A percentile compares a stretch with the other conserved stretches of the same genome.
phyloP scores from a whole-genome alignment of 2,329 filamentous ascomycete species.

The Xylaria sp. region DNA sequence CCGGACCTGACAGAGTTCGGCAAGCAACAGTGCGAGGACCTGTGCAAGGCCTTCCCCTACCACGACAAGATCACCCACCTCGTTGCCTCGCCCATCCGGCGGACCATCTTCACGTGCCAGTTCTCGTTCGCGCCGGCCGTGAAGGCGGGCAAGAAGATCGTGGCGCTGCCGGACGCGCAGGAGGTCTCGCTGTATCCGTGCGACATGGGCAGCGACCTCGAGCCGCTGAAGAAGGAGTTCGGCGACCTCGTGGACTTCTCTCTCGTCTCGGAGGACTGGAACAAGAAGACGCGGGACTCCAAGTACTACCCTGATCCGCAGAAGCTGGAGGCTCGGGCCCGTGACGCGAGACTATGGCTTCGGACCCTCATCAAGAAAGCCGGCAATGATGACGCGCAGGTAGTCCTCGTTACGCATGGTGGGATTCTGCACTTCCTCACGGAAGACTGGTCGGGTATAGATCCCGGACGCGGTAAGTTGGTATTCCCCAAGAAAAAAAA shows the following conservation, averaged over 20 bases:
- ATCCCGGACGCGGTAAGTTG: conserved; percentile 48
- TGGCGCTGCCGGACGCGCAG: conserved; percentile 76
- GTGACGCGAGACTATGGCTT: conserved; percentile 65
- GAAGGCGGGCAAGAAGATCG: conserved; percentile 54
- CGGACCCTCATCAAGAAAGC: conserved; percentile 50
- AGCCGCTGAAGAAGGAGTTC: conserved; percentile 65
- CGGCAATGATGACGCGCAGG: conserved; percentile 62
- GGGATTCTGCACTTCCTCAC: conserved; percentile 86
- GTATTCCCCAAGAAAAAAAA: neutral
- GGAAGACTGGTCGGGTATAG: conserved; percentile 74
- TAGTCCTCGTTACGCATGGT: conserved; percentile 82
- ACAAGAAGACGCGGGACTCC: conserved; percentile 61
- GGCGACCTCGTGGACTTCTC: conserved; percentile 65
- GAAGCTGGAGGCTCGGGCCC: conserved; percentile 66
- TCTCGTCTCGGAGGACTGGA: conserved; percentile 71
- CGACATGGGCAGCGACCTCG: conserved; percentile 70
- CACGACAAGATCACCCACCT: conserved; percentile 71
- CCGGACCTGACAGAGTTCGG: conserved; percentile 80
- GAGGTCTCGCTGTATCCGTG: conserved; percentile 78
- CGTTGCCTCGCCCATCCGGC: conserved; percentile 78
- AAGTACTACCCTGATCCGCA: conserved; percentile 54
- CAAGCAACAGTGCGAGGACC: conserved; percentile 71
- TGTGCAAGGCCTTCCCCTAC: conserved; percentile 67
- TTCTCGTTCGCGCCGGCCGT: conserved; percentile 68
- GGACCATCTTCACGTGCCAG: conserved; percentile 80